Percentiles rank a stretch among this genome's conserved stretches.
phyloP scores from a whole-genome alignment of 2,329 filamentous ascomycete genomes.

The Emmonsia crescens region DNA sequence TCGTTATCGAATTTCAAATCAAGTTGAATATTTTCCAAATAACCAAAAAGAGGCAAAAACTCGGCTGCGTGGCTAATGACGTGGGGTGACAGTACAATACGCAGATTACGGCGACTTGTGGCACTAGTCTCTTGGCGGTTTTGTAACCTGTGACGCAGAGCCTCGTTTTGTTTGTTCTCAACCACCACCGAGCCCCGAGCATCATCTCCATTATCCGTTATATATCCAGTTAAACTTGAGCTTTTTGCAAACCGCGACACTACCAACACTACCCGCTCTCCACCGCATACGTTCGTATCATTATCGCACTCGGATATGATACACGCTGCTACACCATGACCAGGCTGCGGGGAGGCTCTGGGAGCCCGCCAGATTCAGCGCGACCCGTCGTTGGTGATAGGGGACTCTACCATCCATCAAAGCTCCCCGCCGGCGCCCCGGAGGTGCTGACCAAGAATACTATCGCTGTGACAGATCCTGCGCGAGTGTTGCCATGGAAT shows the following conservation, averaged over 20 bases:
- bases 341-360: conserved; percentile 32
- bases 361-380: conserved; percentile 22
- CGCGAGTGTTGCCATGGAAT: conserved; percentile 28
- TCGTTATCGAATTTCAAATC: conserved; percentile 2
- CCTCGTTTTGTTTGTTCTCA: background rate
- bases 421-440: conserved; percentile 31
- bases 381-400: conserved; percentile 18
- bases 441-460: conserved; percentile 31
- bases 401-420: conserved; percentile 25
- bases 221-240: no score
- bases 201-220: background rate
- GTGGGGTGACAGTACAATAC: conserved; percentile 2
- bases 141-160: conserved; percentile 2
- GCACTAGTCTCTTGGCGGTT: background rate
- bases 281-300: background rate
- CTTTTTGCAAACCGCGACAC: background rate
- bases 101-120: background rate
- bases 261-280: background rate
- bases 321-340: conserved; percentile 25
- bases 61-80: conserved; percentile 2
- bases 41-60: background rate
- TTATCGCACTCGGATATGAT: conserved; percentile 18
- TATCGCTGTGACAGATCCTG: conserved; percentile 28
- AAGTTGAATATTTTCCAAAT: background rate
- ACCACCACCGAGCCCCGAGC: background rate